Evolutionary conservation across 768 basidiomycete species (phyloP).

Genomic region (Mrakia frigida): DNA sequence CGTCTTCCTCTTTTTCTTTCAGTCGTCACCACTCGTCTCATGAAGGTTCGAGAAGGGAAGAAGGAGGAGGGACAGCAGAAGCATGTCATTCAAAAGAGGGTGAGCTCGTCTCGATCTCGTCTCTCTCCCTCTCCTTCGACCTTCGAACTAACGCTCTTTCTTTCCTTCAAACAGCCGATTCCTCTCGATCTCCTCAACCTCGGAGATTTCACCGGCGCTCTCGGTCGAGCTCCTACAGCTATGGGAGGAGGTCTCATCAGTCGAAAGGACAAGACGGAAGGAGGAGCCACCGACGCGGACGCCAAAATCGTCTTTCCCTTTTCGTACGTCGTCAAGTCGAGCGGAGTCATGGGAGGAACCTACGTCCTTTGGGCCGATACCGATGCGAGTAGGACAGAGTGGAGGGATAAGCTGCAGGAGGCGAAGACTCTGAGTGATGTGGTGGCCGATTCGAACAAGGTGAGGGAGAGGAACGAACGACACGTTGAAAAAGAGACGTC

Average conservation of each 20-base stretch:
- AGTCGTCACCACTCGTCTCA: slow-evolving; percentile 28
- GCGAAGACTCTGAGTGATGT: slow-evolving; percentile 76
- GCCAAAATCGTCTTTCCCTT: slow-evolving; percentile 78
- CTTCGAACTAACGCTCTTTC: background rate
- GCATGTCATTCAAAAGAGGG: slow-evolving; percentile 73
- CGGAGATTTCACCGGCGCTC: slow-evolving; percentile 70
- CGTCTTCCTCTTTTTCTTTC: background rate
- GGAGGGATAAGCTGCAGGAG: slow-evolving; percentile 84
- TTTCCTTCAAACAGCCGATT: slow-evolving; percentile 59
- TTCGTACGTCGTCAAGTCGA: slow-evolving; percentile 80
- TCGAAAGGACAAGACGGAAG: slow-evolving; percentile 23
- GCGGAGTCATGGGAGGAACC: slow-evolving; percentile 64
- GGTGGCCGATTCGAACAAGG: slow-evolving; percentile 86
- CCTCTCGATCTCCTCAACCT: slow-evolving; percentile 84
- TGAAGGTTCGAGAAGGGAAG: slow-evolving; percentile 54
- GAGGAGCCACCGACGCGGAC: background rate
- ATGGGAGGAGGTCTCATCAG: slow-evolving; percentile 27
- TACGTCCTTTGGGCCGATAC: slow-evolving; percentile 85
- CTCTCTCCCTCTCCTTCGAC: background rate
- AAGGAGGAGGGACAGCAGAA: slow-evolving; percentile 69
- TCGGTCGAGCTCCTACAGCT: slow-evolving; percentile 1
- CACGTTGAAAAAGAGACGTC: background rate
- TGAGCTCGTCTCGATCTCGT: slow-evolving; percentile 45
- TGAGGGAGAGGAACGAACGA: background rate
- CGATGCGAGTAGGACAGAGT: slow-evolving; percentile 66